Evolutionary conservation across 805 yeast genomes (phyloP).

Genomic region (Spathaspora hagerdaliae): DNA sequence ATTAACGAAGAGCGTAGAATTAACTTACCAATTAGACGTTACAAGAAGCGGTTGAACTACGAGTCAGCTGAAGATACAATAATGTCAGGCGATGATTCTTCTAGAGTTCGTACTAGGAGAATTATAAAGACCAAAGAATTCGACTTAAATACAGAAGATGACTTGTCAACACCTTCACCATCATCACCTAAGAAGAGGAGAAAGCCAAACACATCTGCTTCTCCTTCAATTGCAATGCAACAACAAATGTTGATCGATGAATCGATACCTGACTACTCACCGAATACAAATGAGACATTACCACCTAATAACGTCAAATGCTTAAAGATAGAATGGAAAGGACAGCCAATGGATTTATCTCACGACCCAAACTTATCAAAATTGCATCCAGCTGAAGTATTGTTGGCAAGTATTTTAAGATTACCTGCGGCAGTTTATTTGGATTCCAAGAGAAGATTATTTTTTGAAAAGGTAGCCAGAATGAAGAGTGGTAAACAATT

Average conservation of each 20-base stretch:
- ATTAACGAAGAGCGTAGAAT: constrained; percentile 10
- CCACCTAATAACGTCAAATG: constrained; percentile 66
- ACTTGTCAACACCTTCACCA: background rate
- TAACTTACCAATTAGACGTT: constrained; percentile 13
- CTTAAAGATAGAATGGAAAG: constrained; percentile 94
- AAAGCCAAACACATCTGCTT: constrained; percentile 26
- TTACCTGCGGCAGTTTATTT: constrained; percentile 82
- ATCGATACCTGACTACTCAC: constrained; percentile 79
- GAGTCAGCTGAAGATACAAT: constrained; percentile 16
- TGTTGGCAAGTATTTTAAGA: constrained; percentile 82
- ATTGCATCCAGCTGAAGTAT: constrained; percentile 89
- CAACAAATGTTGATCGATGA: constrained; percentile 60
- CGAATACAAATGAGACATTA: constrained; percentile 52
- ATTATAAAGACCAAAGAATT: constrained; percentile 37
- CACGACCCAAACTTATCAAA: constrained; percentile 67
- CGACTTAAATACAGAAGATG: constrained; percentile 11
- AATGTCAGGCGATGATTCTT: constrained; percentile 16
- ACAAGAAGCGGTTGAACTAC: constrained; percentile 14
- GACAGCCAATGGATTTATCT: constrained; percentile 90
- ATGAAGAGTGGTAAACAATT: constrained; percentile 68
- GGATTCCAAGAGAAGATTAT: constrained; percentile 66
- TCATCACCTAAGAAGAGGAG: constrained; percentile 40
- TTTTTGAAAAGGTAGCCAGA: constrained; percentile 83
- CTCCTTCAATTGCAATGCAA: constrained; percentile 35
- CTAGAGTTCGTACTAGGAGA: constrained; percentile 60